A percentile compares a stretch with the other conserved stretches of the same genome.
phyloP scores from a whole-genome alignment of 2,329 filamentous ascomycete species.

The Arthrocladium fulminans region DNA sequence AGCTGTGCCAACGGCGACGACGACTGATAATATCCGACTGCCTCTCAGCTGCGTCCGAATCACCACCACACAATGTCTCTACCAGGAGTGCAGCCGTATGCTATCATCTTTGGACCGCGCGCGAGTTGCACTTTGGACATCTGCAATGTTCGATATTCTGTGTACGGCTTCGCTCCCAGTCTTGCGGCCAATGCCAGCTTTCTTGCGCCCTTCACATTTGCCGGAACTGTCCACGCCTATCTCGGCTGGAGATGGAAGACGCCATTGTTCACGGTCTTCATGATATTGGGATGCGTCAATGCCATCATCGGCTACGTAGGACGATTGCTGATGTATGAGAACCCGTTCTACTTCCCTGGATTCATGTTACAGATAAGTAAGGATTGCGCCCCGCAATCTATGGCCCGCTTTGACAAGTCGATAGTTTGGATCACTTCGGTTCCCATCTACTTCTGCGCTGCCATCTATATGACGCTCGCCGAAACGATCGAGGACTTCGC shows the following conservation, averaged over 20 bases:
- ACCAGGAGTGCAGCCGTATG: not conserved
- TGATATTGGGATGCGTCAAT: slow-evolving; percentile 49
- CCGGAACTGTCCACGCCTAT: slow-evolving; percentile 28
- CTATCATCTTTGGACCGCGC: slow-evolving; percentile 28
- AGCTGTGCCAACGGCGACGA: not conserved
- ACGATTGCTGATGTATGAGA: slow-evolving; percentile 47
- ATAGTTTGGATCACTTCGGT: slow-evolving; percentile 41
- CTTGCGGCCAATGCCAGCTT: slow-evolving; percentile 34
- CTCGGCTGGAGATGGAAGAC: slow-evolving; percentile 31
- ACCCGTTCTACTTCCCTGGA: slow-evolving; percentile 50
- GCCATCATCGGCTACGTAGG: slow-evolving; percentile 56
- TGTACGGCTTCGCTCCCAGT: slow-evolving; percentile 36
- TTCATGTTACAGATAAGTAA: slow-evolving; percentile 58
- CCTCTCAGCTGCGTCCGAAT: not conserved
- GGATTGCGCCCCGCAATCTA: not conserved
- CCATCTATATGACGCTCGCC: slow-evolving; percentile 47
- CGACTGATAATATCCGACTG: not conserved
- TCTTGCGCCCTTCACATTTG: slow-evolving; percentile 34
- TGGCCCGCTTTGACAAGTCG: slow-evolving; percentile 1
- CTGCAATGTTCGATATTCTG: slow-evolving; percentile 30
- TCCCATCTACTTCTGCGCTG: slow-evolving; percentile 50
- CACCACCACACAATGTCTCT: not conserved
- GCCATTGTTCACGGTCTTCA: slow-evolving; percentile 36
- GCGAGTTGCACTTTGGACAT: slow-evolving; percentile 40
- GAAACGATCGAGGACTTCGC: slow-evolving; percentile 30